Conservation (phyloP, 305 asterid genomes). For the Andrographis paniculata region DNA sequence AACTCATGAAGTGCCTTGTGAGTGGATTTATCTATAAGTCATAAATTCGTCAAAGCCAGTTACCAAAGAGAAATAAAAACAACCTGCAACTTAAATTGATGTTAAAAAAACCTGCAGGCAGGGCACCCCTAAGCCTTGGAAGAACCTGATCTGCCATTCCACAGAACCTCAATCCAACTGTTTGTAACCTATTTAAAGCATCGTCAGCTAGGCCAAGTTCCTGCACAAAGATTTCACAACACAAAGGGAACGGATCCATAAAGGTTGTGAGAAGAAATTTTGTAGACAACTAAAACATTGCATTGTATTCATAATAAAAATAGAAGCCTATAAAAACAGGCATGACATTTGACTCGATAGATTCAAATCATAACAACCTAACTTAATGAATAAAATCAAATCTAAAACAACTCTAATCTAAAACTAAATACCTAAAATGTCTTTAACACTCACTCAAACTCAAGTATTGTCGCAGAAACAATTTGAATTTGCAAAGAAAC, state of each 20-base stretch:
- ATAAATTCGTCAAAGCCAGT: conserved; percentile 15
- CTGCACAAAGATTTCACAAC: conserved; percentile 31
- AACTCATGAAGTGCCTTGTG: conserved; percentile 91
- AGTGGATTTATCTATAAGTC: conserved; percentile 66
- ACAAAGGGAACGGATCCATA: background rate
- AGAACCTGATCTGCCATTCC: conserved; percentile 88
- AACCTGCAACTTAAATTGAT: background rate
- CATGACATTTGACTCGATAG: too few relatives aligned
- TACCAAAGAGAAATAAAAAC: conserved; percentile 3
- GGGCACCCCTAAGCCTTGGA: conserved; percentile 97
- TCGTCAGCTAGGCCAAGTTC: conserved; percentile 89
- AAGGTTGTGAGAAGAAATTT: too few relatives aligned
- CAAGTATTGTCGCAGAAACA: too few relatives aligned
- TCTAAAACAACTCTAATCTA: too few relatives aligned
- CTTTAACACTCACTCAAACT: too few relatives aligned
- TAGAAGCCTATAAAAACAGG: too few relatives aligned
- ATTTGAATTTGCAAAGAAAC: too few relatives aligned
- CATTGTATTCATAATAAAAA: too few relatives aligned
- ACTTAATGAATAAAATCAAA: too few relatives aligned
- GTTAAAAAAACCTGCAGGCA: conserved; percentile 69
- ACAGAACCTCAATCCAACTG: conserved; percentile 94
- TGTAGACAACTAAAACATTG: too few relatives aligned
- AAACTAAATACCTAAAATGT: too few relatives aligned
- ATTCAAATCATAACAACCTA: too few relatives aligned
- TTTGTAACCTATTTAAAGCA: conserved; percentile 81